Evolutionary conservation across 2,329 filamentous ascomycete genomes (phyloP).

Genomic region (Colletotrichum sp.): DNA sequence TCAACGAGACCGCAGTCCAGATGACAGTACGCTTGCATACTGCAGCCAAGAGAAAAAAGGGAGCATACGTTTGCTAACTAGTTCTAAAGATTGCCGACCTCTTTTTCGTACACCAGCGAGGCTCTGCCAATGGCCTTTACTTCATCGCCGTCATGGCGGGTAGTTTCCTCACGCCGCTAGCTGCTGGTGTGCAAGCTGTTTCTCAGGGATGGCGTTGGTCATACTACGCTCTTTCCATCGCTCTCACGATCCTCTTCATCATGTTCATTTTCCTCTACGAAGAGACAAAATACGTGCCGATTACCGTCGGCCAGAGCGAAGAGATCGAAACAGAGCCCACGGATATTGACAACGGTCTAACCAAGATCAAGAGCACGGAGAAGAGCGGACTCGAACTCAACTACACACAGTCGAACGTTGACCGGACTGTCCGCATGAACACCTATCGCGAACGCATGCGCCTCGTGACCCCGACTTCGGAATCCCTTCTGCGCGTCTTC

Average conservation of each 20-base stretch:
- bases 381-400: neutral
- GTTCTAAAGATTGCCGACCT: conserved; percentile 30
- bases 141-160: conserved; percentile 34
- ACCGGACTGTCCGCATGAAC: conserved; percentile 5
- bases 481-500: conserved; percentile 20
- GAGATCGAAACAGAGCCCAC: neutral
- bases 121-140: conserved; percentile 34
- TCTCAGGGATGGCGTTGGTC: conserved; percentile 34
- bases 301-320: conserved; percentile 16
- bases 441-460: conserved; percentile 26
- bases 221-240: conserved; percentile 29
- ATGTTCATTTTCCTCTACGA: conserved; percentile 29
- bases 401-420: neutral
- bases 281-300: conserved; percentile 33
- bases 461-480: conserved; percentile 22
- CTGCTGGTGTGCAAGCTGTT: conserved; percentile 28
- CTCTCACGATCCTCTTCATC: conserved; percentile 25
- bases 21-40: conserved; percentile 29
- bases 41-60: neutral
- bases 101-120: conserved; percentile 35
- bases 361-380: neutral
- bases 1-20: conserved; percentile 41
- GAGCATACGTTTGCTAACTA: neutral
- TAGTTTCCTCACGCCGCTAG: conserved; percentile 31
- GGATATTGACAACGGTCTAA: neutral